phyloP scores from a whole-genome alignment of 257 asterid species.

The Handroanthus guayacan region DNA sequence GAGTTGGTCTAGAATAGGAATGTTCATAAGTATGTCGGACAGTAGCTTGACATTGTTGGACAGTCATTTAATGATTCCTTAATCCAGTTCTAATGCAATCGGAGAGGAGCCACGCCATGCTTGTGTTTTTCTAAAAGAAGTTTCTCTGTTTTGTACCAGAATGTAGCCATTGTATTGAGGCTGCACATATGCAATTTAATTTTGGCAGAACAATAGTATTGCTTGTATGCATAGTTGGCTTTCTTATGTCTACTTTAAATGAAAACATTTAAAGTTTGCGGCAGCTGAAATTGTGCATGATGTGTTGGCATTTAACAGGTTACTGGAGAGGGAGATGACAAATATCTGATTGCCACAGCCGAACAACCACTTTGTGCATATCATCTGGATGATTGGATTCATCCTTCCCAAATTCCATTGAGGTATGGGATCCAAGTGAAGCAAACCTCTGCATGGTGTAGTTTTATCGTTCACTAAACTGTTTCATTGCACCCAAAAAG shows the following conservation, averaged over 20 bases:
- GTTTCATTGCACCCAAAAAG: neutral
- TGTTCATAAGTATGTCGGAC: neutral
- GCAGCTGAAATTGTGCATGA: conserved; percentile 14
- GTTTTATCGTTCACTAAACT: conserved; percentile 19
- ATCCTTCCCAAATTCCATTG: conserved; percentile 78
- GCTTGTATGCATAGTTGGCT: neutral
- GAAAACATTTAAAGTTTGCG: neutral
- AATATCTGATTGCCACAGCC: conserved; percentile 93
- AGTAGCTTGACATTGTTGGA: neutral
- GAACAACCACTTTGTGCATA: conserved; percentile 96
- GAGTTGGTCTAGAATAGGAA: conserved; percentile 7
- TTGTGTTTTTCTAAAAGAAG: conserved; percentile 4
- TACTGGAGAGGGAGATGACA: conserved; percentile 97
- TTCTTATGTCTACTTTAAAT: neutral
- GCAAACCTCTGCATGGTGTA: neutral
- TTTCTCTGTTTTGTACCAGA: neutral
- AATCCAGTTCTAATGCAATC: neutral
- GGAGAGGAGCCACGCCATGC: neutral
- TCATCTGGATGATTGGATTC: conserved; percentile 94
- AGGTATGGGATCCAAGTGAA: conserved; percentile 51
- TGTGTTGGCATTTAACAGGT: conserved; percentile 57
- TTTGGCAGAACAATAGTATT: neutral
- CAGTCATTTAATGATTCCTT: neutral
- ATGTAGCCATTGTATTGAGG: neutral
- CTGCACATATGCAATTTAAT: conserved; percentile 5